Evolutionary conservation across 305 asterid species (phyloP).

Genomic region (Fraxinus velutina): DNA sequence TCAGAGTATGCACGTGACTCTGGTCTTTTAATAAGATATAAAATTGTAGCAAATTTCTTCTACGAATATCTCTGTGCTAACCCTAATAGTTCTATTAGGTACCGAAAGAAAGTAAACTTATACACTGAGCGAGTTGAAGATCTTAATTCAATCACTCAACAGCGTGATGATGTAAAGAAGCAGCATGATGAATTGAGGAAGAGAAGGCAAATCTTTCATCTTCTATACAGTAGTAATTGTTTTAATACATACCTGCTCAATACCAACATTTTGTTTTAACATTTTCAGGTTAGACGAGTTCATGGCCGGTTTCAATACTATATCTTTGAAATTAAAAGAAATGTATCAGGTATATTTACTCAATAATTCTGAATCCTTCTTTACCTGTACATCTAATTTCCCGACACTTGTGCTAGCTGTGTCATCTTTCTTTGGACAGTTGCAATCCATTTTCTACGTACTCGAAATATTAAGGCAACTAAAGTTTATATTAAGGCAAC

Average conservation of each 20-base stretch:
- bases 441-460: not conserved
- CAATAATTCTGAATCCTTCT: slow-evolving; percentile 3
- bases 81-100: slow-evolving; percentile 53
- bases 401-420: not conserved
- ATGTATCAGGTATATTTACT: slow-evolving; percentile 81
- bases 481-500: not conserved
- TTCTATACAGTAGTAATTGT: not conserved
- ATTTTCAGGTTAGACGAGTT: slow-evolving; percentile 82
- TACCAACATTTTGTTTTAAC: slow-evolving; percentile 14
- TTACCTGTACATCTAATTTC: not conserved
- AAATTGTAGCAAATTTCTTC: slow-evolving; percentile 1
- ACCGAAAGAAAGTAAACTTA: slow-evolving; percentile 63
- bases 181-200: slow-evolving; percentile 93
- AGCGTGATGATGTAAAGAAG: slow-evolving; percentile 81
- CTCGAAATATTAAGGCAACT: not conserved
- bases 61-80: slow-evolving; percentile 10
- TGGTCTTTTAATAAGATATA: not conserved
- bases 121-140: slow-evolving; percentile 82
- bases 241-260: not conserved
- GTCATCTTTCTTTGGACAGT: slow-evolving; percentile 2
- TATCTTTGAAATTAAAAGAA: slow-evolving; percentile 88
- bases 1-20: slow-evolving; percentile 59
- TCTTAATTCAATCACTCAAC: slow-evolving; percentile 69
- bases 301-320: slow-evolving; percentile 90
- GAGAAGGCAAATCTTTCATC: slow-evolving; percentile 43